Percentiles rank a stretch among this genome's conserved stretches.
Conservation (phyloP, 2,329 filamentous ascomycete genomes). For the Aspergillus sp. region DNA sequence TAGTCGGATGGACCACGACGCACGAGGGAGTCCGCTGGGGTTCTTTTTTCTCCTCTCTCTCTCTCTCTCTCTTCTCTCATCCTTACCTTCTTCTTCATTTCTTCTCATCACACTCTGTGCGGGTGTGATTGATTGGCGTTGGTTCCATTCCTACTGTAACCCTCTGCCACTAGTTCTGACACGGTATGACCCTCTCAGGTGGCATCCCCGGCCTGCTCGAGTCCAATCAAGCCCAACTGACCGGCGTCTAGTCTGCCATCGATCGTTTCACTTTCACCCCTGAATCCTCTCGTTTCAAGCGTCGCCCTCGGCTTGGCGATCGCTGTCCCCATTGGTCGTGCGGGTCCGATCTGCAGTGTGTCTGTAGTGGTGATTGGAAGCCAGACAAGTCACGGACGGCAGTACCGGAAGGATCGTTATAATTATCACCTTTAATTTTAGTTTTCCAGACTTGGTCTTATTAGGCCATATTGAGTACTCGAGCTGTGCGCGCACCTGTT, state of each 20-base stretch:
- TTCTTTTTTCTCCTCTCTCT: conserved; percentile 4
- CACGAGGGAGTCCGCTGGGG: not conserved
- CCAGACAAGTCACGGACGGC: not conserved
- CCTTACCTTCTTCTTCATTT: conserved; percentile 3
- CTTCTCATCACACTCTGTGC: not conserved
- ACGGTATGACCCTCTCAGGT: not conserved
- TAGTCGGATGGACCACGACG: not conserved
- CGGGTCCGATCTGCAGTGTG: not conserved
- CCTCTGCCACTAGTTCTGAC: not conserved
- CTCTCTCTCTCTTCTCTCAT: conserved; percentile 10
- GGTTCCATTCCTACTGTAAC: not conserved
- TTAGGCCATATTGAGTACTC: not conserved
- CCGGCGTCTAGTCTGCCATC: conserved; percentile 4
- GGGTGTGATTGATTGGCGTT: not conserved
- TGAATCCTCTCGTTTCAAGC: conserved; percentile 11
- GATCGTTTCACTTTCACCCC: conserved; percentile 13
- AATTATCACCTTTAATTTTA: not conserved
- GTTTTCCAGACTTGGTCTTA: not conserved
- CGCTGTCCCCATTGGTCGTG: conserved; percentile 3
- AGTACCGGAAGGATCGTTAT: not conserved
- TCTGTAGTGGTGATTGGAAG: not conserved
- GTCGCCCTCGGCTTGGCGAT: not conserved
- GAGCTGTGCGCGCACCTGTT: no score
- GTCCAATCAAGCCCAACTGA: conserved; percentile 7
- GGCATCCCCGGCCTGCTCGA: not conserved